phyloP scores from a whole-genome alignment of 169 alveolate genomes.

The Cryptosporidium meleagridis region DNA sequence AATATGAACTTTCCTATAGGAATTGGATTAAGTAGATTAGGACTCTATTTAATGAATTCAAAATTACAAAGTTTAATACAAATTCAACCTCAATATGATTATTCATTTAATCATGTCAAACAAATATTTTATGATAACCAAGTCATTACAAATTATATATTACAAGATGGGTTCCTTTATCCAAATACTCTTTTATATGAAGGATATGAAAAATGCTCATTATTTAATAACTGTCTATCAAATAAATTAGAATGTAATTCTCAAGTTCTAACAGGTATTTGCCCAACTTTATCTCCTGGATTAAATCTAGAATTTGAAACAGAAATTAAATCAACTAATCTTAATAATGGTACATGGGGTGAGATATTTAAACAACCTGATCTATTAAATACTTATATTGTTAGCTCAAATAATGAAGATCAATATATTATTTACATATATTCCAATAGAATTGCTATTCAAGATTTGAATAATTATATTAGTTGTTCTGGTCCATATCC shows the following conservation, averaged over 20 bases:
- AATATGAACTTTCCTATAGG: slow-evolving; percentile 6
- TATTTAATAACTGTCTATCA: slow-evolving; percentile 11
- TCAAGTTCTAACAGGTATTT: slow-evolving; percentile 34
- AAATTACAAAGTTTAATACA: slow-evolving; percentile 20
- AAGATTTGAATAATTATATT: neutral
- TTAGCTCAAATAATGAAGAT: neutral
- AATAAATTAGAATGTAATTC: slow-evolving; percentile 1
- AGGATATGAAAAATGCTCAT: slow-evolving; percentile 33
- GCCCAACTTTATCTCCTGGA: neutral
- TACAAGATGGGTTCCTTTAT: slow-evolving; percentile 10
- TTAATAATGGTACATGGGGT: slow-evolving; percentile 63
- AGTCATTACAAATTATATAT: neutral
- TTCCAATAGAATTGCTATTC: slow-evolving; percentile 25
- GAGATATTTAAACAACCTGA: neutral
- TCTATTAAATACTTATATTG: slow-evolving; percentile 20
- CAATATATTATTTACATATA: neutral
- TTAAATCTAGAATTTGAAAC: slow-evolving; percentile 14
- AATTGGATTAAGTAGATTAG: slow-evolving; percentile 47
- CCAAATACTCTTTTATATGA: slow-evolving; percentile 21
- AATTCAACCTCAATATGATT: slow-evolving; percentile 62
- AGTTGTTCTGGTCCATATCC: slow-evolving; percentile 61
- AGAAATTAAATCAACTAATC: neutral
- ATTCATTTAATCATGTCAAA: slow-evolving; percentile 25
- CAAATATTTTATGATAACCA: slow-evolving; percentile 11
- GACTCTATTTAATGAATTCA: slow-evolving; percentile 31